phyloP scores from a whole-genome alignment of 2,329 filamentous ascomycete species.

The Trichoderma koningiopsis region DNA sequence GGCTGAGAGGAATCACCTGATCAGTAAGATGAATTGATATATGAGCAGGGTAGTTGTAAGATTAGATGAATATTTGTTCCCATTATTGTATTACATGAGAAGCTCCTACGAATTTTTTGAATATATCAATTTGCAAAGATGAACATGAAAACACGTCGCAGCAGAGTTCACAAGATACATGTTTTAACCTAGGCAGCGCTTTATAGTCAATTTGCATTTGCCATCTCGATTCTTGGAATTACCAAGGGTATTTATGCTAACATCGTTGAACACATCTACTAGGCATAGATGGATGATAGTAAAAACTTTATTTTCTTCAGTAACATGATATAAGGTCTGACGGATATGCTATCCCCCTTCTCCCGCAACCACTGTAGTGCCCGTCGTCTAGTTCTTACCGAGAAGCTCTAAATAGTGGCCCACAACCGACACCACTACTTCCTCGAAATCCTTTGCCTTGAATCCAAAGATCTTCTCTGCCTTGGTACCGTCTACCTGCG shows the following conservation, averaged over 20 bases:
- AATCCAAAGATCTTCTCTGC: constrained; percentile 40
- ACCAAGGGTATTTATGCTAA: too few relatives aligned
- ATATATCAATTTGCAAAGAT: neutral
- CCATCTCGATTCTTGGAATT: neutral
- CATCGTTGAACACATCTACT: too few relatives aligned
- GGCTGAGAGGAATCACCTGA: neutral
- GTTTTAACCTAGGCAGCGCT: too few relatives aligned
- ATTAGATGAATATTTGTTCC: neutral
- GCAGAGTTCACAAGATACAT: neutral
- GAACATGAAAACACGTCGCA: neutral
- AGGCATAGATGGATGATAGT: too few relatives aligned
- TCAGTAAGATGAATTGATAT: neutral
- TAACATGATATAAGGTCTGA: neutral
- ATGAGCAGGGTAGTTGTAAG: neutral
- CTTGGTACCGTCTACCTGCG: constrained; percentile 33
- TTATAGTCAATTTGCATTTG: neutral
- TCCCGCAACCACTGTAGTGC: too few relatives aligned
- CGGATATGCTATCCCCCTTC: neutral
- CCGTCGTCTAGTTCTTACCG: neutral
- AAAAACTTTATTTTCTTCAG: neutral
- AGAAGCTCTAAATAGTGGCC: constrained; percentile 40
- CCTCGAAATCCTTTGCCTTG: constrained; percentile 38
- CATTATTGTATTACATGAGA: neutral
- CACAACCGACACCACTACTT: constrained; percentile 40
- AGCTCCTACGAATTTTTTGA: neutral